Percentiles rank a stretch among this genome's conserved stretches.
Conservation (phyloP, 768 basidiomycete genomes). For the Lactarius quietus region DNA sequence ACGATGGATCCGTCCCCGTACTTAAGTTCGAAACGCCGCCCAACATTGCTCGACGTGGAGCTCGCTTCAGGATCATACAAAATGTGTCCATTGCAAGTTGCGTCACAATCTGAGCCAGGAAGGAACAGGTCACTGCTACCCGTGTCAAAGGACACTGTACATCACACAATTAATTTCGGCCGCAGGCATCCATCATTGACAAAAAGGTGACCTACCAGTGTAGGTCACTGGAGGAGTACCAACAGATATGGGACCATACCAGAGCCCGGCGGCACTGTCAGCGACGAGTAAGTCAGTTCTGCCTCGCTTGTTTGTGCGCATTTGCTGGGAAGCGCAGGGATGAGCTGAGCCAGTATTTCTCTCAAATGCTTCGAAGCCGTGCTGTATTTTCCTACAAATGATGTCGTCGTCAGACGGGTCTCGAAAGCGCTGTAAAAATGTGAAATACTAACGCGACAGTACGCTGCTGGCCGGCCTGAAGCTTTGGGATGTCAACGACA, state of each 20-base stretch:
- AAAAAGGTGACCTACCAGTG: slow-evolving; percentile 3
- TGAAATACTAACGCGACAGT: slow-evolving; percentile 4
- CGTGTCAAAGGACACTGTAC: slow-evolving; percentile 40
- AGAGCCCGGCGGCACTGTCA: slow-evolving; percentile 5
- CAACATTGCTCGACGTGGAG: slow-evolving; percentile 28
- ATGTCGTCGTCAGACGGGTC: background rate
- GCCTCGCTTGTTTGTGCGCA: background rate
- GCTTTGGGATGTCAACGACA: slow-evolving; percentile 1
- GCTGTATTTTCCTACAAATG: slow-evolving; percentile 17
- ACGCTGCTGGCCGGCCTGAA: background rate
- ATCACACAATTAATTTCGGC: background rate
- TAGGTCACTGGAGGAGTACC: slow-evolving; percentile 22
- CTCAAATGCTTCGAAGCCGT: slow-evolving; percentile 16
- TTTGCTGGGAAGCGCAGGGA: background rate
- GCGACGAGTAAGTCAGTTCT: slow-evolving; percentile 1
- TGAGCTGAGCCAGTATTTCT: slow-evolving; percentile 23
- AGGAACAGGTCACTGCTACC: slow-evolving; percentile 36
- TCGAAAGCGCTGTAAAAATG: background rate
- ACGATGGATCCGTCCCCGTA: slow-evolving; percentile 43
- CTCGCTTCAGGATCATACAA: slow-evolving; percentile 3
- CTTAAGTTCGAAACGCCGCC: slow-evolving; percentile 31
- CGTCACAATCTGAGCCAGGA: slow-evolving; percentile 32
- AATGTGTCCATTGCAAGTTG: slow-evolving; percentile 29
- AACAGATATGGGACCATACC: slow-evolving; percentile 24
- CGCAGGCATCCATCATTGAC: background rate